Conservation (phyloP, 75 land plant species). For the Sequoia sempervirens region DNA sequence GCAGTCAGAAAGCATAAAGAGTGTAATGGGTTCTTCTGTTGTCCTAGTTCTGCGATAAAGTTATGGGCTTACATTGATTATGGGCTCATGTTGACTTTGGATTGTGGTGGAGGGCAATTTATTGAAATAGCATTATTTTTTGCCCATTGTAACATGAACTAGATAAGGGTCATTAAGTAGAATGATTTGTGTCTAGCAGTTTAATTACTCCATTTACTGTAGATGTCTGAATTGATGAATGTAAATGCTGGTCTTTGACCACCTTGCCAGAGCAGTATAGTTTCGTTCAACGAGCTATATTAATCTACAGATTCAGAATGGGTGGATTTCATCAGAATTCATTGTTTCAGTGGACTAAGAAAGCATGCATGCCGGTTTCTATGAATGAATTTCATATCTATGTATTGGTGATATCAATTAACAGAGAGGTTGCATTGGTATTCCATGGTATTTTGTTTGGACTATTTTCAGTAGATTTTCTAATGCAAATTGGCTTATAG, state of each 20-base stretch:
- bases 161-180: background rate
- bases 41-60: background rate
- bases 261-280: background rate
- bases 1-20: background rate
- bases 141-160: background rate
- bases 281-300: background rate
- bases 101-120: slow-evolving; percentile 5
- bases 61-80: background rate
- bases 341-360: background rate
- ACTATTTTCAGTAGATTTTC: background rate
- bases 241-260: background rate
- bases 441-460: background rate
- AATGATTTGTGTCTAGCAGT: slow-evolving; percentile 1
- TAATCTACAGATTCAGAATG: background rate
- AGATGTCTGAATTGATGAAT: background rate
- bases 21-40: background rate
- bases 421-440: background rate
- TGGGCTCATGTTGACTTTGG: slow-evolving; percentile 2
- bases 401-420: background rate
- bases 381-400: background rate
- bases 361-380: background rate
- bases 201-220: background rate
- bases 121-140: background rate
- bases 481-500: background rate
- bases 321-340: background rate